Evolutionary conservation across 495 filamentous ascomycete genomes (phyloP).

Genomic region (Choiromyces venosus): DNA sequence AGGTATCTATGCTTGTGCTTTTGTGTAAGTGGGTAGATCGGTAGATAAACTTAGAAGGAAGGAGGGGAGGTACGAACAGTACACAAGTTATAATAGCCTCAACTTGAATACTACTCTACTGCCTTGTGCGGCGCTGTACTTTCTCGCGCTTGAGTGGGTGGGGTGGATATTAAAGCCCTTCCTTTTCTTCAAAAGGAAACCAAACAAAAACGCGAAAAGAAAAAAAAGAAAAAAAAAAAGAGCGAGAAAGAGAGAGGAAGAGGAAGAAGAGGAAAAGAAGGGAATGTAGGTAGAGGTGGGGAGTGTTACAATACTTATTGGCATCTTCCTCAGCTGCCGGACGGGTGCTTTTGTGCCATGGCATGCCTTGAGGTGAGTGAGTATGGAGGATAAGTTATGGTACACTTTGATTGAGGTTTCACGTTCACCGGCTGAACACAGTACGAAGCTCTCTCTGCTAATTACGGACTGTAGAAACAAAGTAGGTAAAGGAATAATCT

Average conservation of each 20-base stretch:
- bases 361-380: too few species aligned
- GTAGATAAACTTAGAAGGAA: too few species aligned
- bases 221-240: neutral
- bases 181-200: neutral
- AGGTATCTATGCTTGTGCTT: conserved; percentile 1
- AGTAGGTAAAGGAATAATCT: too few species aligned
- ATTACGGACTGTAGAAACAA: too few species aligned
- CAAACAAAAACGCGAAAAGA: neutral
- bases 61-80: too few species aligned
- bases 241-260: neutral
- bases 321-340: too few species aligned
- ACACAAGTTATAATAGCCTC: too few species aligned
- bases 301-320: neutral
- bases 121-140: neutral
- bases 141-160: neutral
- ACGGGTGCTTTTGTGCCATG: too few species aligned
- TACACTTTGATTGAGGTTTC: neutral
- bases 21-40: neutral
- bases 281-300: neutral
- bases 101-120: too few species aligned
- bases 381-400: too few species aligned
- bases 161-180: neutral
- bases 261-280: neutral
- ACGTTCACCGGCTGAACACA: too few species aligned
- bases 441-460: too few species aligned